Evolutionary conservation across 371 early-diverging fungal genomes (phyloP), one percentile per base, ranked within the genome.

Genomic region (Syncephalastrum sp.): DNA sequence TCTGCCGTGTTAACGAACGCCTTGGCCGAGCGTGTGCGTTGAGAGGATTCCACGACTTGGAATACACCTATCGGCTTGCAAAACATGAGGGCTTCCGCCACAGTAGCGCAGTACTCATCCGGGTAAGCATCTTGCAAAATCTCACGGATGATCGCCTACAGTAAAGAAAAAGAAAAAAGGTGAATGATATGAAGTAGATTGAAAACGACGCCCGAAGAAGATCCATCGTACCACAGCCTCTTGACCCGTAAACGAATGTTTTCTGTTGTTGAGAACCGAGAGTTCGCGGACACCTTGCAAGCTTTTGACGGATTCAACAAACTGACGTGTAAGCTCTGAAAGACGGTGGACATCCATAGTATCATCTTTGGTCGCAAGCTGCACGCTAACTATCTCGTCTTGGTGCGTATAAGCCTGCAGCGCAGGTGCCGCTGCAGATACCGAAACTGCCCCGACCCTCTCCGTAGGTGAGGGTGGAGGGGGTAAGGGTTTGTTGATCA

Each of bases 1-100:
- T 33, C 38, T 2, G 38, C 38, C 10, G 38, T 33, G 12, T 10
- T 33, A 10, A 33, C 38, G 38, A 33, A 33, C 10, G 38, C 38
- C 38, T 33, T 33, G 10, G 38, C 38, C 8, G 38, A 33, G 38
- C 38, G 38, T 6, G 38, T 33, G 38, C 38, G 38, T 10, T 33
- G 38, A 10, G 38, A 33, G 8, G 38, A 33, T 33, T 33, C 38
- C 8, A 33, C 38, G 38, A 33, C 17, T 24, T 24, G 48, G 17
- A 76, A 62, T 17, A 76, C 33, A 5, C 72, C 62, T 5, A 65
- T 69, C 4, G 42, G 42, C 6, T 47, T 54, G n/a, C 54, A 57
- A 47, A 59, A 54, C 56, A 62, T 56, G 52, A 67, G 46, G 7
- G 62, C 62, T 16, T 56, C 55, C 23, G 57, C 58, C n/a, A 67